A percentile compares a stretch with the other conserved stretches of the same genome.
phyloP scores from a whole-genome alignment of 139 green algal genomes.

The Chlamydomonas sp. region DNA sequence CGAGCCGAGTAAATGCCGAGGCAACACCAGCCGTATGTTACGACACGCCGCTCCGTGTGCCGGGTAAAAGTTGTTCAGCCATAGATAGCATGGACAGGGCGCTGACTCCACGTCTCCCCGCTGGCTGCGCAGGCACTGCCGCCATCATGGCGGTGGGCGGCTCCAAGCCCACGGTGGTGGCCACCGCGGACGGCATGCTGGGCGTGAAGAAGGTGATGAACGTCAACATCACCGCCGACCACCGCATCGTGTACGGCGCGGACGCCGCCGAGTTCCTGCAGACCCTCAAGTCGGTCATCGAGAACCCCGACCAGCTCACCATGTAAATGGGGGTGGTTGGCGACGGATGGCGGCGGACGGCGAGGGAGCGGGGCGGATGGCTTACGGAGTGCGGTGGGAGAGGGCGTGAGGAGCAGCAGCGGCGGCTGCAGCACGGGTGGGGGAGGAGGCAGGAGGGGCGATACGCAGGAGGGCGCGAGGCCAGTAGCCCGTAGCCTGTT shows the following conservation, averaged over 20 bases:
- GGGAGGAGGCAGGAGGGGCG: too few relatives aligned
- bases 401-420: too few relatives aligned
- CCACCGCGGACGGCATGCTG: constrained; percentile 86
- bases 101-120: background rate
- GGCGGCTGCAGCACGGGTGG: too few relatives aligned
- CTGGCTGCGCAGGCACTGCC: constrained; percentile 71
- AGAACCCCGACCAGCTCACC: constrained; percentile 72
- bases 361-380: too few relatives aligned
- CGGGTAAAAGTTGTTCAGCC: background rate
- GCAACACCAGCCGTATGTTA: too few relatives aligned
- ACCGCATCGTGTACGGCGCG: constrained; percentile 96
- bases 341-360: too few relatives aligned
- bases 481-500: too few relatives aligned
- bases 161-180: constrained; percentile 89
- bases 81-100: background rate
- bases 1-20: too few relatives aligned
- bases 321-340: constrained; percentile 20
- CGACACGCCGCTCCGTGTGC: too few relatives aligned
- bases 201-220: constrained; percentile 95
- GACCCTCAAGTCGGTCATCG: constrained; percentile 91
- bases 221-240: constrained; percentile 97
- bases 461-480: too few relatives aligned
- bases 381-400: too few relatives aligned
- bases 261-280: constrained; percentile 95
- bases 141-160: constrained; percentile 95